Conservation (phyloP, 75 land plant genomes). For the Picea glauca region DNA sequence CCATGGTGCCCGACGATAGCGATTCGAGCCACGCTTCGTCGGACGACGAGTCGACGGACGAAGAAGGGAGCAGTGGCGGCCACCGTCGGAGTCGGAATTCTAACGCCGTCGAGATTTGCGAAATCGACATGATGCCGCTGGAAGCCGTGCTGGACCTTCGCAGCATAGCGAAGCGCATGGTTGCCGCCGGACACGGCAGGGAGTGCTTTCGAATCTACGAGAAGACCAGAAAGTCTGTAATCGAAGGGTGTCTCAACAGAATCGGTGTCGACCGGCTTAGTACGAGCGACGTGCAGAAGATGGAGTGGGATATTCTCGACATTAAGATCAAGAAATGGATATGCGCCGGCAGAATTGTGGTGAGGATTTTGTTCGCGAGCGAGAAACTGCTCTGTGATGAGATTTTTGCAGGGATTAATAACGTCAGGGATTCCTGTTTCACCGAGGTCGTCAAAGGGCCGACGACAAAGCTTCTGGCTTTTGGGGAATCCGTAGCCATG, state of each 20-base stretch:
- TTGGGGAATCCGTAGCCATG: constrained; percentile 51
- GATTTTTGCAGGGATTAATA: constrained; percentile 25
- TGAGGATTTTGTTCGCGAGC: constrained; percentile 50
- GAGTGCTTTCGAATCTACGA: constrained; percentile 53
- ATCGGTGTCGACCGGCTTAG: constrained; percentile 56
- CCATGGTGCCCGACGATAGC: constrained; percentile 18
- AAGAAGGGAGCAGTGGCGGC: constrained; percentile 11
- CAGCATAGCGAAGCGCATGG: constrained; percentile 45
- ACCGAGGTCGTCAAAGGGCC: constrained; percentile 50
- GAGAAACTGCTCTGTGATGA: constrained; percentile 70
- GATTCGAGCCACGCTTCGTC: neutral
- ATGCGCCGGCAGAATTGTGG: constrained; percentile 37
- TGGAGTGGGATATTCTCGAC: constrained; percentile 67
- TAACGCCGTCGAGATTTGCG: constrained; percentile 13
- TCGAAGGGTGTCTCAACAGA: constrained; percentile 59
- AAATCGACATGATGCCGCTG: constrained; percentile 18
- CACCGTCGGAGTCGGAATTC: constrained; percentile 28
- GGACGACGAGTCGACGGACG: constrained; percentile 8
- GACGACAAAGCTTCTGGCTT: constrained; percentile 37
- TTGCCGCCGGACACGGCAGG: constrained; percentile 29
- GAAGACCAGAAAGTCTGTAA: constrained; percentile 31
- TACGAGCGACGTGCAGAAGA: constrained; percentile 36
- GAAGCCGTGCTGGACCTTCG: constrained; percentile 41
- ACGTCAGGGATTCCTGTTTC: constrained; percentile 47
- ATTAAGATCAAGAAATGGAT: constrained; percentile 62